A percentile compares a stretch with the other conserved stretches of the same genome.
These are phyloP conservation scores for Mrakia frigida DNA, from an alignment of 768 basidiomycete genomes.

Conservation along the genomic window DNA sequence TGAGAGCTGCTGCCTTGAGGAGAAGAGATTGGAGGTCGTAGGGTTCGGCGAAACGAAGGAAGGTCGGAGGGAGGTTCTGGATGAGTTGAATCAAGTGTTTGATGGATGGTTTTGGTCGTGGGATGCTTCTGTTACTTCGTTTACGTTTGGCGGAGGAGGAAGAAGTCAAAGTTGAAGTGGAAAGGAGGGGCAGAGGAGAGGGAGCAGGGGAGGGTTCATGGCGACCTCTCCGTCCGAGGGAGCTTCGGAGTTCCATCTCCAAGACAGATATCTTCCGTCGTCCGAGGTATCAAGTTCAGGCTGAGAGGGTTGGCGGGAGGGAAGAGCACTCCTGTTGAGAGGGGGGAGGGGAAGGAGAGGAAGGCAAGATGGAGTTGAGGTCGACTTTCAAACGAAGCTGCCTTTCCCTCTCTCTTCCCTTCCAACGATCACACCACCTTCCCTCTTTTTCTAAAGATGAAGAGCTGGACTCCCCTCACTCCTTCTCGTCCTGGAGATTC, in stretches of 20 bases:
- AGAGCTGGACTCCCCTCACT: conserved; percentile 19
- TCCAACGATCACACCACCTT: not conserved
- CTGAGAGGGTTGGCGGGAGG: not conserved
- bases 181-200: no score
- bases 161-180: no score
- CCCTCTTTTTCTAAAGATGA: not conserved
- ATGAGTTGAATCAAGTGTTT: not conserved
- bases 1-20: no score
- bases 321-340: not conserved
- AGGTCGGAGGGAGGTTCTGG: not conserved
- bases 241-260: no score
- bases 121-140: not conserved
- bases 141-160: no score
- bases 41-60: not conserved
- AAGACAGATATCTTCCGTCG: no score
- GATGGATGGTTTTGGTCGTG: not conserved
- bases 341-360: not conserved
- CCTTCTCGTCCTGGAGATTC: conserved; percentile 13
- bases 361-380: not conserved
- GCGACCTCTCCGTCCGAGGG: no score
- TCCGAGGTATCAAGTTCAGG: no score
- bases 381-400: not conserved
- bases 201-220: no score
- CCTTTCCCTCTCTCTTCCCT: not conserved
- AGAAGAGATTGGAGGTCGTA: not conserved